Base-by-base conservation (phyloP, 192 early-diverging fungal genomes). In the Coemansia erecta region DNA sequence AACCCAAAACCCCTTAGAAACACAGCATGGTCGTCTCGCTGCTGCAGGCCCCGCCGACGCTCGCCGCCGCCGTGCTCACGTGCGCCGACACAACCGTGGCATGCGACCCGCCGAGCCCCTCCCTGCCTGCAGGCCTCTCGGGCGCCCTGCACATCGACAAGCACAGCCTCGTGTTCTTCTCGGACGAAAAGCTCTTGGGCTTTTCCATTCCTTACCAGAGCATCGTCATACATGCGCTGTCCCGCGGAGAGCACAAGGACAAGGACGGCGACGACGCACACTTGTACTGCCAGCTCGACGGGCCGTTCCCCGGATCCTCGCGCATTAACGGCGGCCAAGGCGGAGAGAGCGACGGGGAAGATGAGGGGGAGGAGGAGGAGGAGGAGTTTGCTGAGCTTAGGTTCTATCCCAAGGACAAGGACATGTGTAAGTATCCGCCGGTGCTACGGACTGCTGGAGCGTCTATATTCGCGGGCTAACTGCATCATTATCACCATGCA, bases 241-340 rank as follows among this genome's bases (percentile, higher is more conserved):
- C 66, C 2, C 61, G 37, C 28, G 53, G 23, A n/a, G 56, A 37
- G 5, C 0, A 11, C n/a, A 31, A 44, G 2, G 31, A 35, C 5
- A 48, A 12, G 17, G 14, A 46, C 0, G n/a, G n/a, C n/a, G n/a
- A n/a, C n/a, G n/a, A n/a, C n/a, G n/a, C n/a, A n/a, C 56, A 68
- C n/a, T 37, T 75, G 49, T 75, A 75, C 48, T 75, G 72, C 51
- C 72, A 75, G 59, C 54, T 75, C 18, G 66, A 64, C 19, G 45
- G 58, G 9, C 48, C 41, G 17, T 61, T 75, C 23, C 73, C 63
- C 1, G 60, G 48, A 12, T 31, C 50, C n/a, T 13, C n/a, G n/a
- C n/a, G n/a, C n/a, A n/a, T n/a, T n/a, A n/a, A n/a, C n/a, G n/a
- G n/a, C n/a, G n/a, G n/a, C n/a, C n/a, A n/a, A n/a, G n/a, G n/a